A percentile compares a stretch with the other conserved stretches of the same genome.
Conservation (phyloP, 2,329 filamentous ascomycete species). For the Fusarium austroafricanum region DNA sequence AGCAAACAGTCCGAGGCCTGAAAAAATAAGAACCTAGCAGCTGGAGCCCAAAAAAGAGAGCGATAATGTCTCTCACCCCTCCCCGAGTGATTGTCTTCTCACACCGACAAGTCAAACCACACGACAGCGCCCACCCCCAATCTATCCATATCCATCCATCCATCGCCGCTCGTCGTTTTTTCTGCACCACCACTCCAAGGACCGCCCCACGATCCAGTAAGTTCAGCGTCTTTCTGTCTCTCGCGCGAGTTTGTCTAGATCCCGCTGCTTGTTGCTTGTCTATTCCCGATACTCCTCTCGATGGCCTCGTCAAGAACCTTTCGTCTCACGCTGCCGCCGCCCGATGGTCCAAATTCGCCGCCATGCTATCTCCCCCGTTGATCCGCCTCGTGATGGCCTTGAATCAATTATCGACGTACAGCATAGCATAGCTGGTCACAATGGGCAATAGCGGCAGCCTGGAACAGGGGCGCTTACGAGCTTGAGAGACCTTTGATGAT, state of each 20-base stretch:
- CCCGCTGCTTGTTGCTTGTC: constrained; percentile 19
- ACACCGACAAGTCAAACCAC: constrained; percentile 50
- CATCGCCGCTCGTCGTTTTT: constrained; percentile 47
- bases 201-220: constrained; percentile 48
- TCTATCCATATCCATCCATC: constrained; percentile 35
- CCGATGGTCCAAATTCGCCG: constrained; percentile 27
- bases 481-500: constrained; percentile 9
- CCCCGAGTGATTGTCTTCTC: constrained; percentile 43
- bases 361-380: constrained; percentile 33
- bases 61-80: constrained; percentile 42
- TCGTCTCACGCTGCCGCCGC: constrained; percentile 32
- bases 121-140: constrained; percentile 41
- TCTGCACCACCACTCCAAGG: constrained; percentile 48
- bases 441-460: constrained; percentile 34
- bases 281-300: constrained; percentile 28
- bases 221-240: constrained; percentile 36
- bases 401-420: constrained; percentile 25
- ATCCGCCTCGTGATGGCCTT: constrained; percentile 37
- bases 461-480: constrained; percentile 9
- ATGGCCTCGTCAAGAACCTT: constrained; percentile 38
- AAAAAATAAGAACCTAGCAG: constrained; percentile 32
- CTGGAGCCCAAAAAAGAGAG: constrained; percentile 27
- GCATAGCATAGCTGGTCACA: constrained; percentile 32
- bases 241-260: constrained; percentile 16
- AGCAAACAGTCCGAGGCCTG: constrained; percentile 36